Evolutionary conservation across 1,284 basidiomycete genomes (phyloP).

Genomic region (Sphagnurus paluster): DNA sequence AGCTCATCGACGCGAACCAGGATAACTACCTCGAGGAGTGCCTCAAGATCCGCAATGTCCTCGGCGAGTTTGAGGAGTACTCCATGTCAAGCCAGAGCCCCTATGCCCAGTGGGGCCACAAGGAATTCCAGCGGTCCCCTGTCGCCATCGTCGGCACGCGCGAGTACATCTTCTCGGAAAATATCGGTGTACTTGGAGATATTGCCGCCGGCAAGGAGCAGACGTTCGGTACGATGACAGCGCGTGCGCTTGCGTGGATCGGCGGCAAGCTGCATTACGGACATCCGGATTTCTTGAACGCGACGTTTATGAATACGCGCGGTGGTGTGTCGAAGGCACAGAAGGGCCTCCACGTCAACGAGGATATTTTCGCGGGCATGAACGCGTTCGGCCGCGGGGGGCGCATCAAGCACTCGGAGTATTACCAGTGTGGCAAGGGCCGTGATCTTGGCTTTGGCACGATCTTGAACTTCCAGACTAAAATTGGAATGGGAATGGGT

Average conservation of each 20-base stretch:
- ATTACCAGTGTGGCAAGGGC: conserved; percentile 99
- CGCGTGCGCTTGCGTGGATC: conserved; percentile 94
- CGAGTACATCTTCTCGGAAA: conserved; percentile 99
- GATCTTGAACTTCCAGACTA: conserved; percentile 99
- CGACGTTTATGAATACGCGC: conserved; percentile 97
- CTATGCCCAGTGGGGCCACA: conserved; percentile 91
- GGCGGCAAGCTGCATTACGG: conserved; percentile 99
- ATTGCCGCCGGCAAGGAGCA: conserved; percentile 99
- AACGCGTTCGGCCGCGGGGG: conserved; percentile 98
- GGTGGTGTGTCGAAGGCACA: conserved; percentile 99
- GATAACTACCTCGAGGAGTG: conserved; percentile 99
- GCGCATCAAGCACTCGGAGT: conserved; percentile 99
- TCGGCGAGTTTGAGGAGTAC: conserved; percentile 98
- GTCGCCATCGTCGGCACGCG: conserved; percentile 98
- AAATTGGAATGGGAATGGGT: conserved; percentile 99
- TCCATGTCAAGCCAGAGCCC: conserved; percentile 90
- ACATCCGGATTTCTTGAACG: conserved; percentile 99
- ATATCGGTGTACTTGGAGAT: conserved; percentile 99
- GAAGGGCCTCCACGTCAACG: conserved; percentile 97
- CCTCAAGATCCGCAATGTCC: conserved; percentile 96
- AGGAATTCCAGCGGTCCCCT: conserved; percentile 88
- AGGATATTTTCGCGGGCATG: conserved; percentile 99
- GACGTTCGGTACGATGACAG: conserved; percentile 99
- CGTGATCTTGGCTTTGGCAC: conserved; percentile 99
- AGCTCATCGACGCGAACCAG: conserved; percentile 99